Conservation (phyloP, 2,329 filamentous ascomycete genomes). For the Karstenula rhodostoma region DNA sequence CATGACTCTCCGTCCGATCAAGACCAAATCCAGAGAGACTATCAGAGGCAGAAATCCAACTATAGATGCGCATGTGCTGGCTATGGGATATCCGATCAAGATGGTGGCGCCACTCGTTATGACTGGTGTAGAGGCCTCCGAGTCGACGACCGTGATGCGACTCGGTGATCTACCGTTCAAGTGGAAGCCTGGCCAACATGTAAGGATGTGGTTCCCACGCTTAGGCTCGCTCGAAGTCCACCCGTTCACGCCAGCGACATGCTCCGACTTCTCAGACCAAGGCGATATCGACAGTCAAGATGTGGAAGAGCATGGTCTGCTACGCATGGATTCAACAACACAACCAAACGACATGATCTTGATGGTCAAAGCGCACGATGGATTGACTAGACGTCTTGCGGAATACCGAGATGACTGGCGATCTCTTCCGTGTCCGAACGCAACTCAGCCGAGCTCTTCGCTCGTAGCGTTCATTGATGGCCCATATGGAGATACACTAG, state of each 20-base stretch:
- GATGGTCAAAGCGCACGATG: constrained; percentile 31
- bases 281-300: constrained; percentile 20
- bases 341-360: constrained; percentile 33
- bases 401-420: constrained; percentile 35
- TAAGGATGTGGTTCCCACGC: constrained; percentile 36
- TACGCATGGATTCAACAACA: background rate
- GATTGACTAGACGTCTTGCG: constrained; percentile 33
- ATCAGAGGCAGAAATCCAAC: constrained; percentile 4
- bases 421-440: constrained; percentile 37
- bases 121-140: constrained; percentile 4
- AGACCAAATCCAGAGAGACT: constrained; percentile 8
- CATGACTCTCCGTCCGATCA: constrained; percentile 23
- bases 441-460: constrained; percentile 23
- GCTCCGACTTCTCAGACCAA: constrained; percentile 22
- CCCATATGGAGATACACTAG: constrained; percentile 32
- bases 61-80: constrained; percentile 22
- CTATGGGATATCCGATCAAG: constrained; percentile 34
- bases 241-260: constrained; percentile 43
- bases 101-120: constrained; percentile 28
- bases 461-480: constrained; percentile 39
- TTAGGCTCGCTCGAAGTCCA: constrained; percentile 36
- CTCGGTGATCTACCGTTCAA: constrained; percentile 32
- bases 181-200: constrained; percentile 42
- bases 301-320: constrained; percentile 22
- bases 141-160: constrained; percentile 31